Base-by-base conservation (phyloP, 805 yeast species). In the Starmerella bombicola region DNA sequence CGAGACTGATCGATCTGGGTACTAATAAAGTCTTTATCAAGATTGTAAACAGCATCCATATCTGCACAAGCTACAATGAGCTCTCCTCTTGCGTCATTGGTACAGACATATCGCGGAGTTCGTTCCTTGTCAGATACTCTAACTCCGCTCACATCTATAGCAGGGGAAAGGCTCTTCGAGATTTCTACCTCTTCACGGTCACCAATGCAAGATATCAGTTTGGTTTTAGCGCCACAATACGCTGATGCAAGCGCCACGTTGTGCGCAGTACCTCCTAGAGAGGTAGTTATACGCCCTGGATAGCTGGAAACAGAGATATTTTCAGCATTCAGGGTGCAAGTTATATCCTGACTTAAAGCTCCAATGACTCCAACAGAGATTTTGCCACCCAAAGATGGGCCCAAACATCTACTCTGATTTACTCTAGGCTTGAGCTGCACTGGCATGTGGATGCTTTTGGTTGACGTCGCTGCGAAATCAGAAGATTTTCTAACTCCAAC, bases 261-360 rank as follows among this genome's bases (percentile, higher is more conserved):
- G 56, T 71, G 76, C 0, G 84, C 95, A 2, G 84, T 94, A 1
- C 95, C 95, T 1, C 95, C 95, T 7, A 82, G 56, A 0, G 78
- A 65, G 2, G 76, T 67, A 1, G 58, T 51, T 5, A 73, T 67
- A 0, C 52, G 55, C 0, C 91, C 85, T 0, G 91, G 91, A 48
- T 80, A 80, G 2, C 94, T 83, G 43, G 88, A 59, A 50, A 68
- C 51, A 4, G 55, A 50, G 22, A 55, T 52, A 13, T 52, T 46
- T 15, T 48, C 52, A 3, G 61, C 51, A 1, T 56, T 49, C 5
- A 78, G 52, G 12, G 67, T 65, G 47, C 82, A 73, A 4, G 78
- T 72, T 0, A 81, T 65, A 55, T 84, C 95, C 28, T 79, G 59
- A 0, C 93, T 93, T 20, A 84, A 63, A 0, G 86, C 75, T 0